Evolutionary conservation across 2,329 filamentous ascomycete species (phyloP).

Genomic region (Aspergillus eucalypticola): DNA sequence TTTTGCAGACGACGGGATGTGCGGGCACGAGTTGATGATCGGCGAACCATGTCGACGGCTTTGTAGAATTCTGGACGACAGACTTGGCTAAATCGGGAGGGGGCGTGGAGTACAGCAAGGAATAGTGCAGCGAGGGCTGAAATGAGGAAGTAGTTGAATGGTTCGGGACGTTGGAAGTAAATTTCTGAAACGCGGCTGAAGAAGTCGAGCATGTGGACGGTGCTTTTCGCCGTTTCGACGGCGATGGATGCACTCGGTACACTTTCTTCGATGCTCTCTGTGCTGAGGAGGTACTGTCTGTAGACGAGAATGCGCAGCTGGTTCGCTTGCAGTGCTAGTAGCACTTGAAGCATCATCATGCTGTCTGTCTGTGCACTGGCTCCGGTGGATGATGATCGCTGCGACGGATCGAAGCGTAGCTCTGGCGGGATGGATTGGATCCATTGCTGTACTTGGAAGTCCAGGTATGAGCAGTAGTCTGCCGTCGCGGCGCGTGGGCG

Average conservation of each 20-base stretch:
- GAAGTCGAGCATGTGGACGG: slow-evolving; percentile 40
- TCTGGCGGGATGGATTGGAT: slow-evolving; percentile 48
- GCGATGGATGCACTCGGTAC: slow-evolving; percentile 41
- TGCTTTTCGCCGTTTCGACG: slow-evolving; percentile 43
- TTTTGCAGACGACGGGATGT: slow-evolving; percentile 60
- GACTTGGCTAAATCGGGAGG: slow-evolving; percentile 42
- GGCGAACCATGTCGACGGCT: slow-evolving; percentile 61
- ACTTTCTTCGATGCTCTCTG: slow-evolving; percentile 40
- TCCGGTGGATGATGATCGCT: slow-evolving; percentile 7
- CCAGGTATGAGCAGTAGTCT: slow-evolving; percentile 44
- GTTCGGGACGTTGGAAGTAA: slow-evolving; percentile 42
- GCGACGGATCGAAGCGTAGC: slow-evolving; percentile 40
- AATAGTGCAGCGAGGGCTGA: slow-evolving; percentile 45
- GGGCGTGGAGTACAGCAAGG: slow-evolving; percentile 50
- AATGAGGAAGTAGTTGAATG: slow-evolving; percentile 47
- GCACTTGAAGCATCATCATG: slow-evolving; percentile 45
- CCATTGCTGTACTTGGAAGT: slow-evolving; percentile 49
- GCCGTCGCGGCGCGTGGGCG: slow-evolving; percentile 35
- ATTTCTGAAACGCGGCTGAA: slow-evolving; percentile 41
- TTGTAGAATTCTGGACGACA: slow-evolving; percentile 51
- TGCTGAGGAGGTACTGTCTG: slow-evolving; percentile 45
- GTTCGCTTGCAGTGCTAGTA: slow-evolving; percentile 50
- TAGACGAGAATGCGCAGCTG: slow-evolving; percentile 50
- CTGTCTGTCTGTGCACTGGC: slow-evolving; percentile 29
- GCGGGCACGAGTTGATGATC: slow-evolving; percentile 57